Evolutionary conservation across 148 eudicot genomes (phyloP), one percentile per base, ranked within the genome.

Genomic region (Limonium bicolor): DNA sequence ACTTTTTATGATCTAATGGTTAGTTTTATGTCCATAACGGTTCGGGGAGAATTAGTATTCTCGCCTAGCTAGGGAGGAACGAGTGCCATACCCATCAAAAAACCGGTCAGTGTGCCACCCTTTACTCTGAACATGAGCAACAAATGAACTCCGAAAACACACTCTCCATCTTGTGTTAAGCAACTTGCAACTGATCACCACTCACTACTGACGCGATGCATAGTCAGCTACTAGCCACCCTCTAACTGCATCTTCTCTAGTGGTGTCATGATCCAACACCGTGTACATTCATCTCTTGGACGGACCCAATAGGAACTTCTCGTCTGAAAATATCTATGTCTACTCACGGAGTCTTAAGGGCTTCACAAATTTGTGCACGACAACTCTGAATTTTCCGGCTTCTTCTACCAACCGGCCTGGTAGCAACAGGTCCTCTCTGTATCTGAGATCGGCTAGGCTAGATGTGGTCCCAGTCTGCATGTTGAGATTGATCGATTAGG

Each of bases 91-190:
- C n/a, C 97, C 97, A 70, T 90, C 97, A 37, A 90, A 77, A 67
- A 90, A 90, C 2, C 93, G 95, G 61, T 90, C 97, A 1, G 97
- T 84, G 59, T 90, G 93, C 97, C 97, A 90, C 41, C 96, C 96
- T 67, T 75, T 80, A 4, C 58, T 54, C 68, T 78, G 93, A 36
- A 90, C 67, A 52, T 75, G 59, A 14, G 73, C 39, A 11, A 84
- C 36, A 54, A 90, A 74, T 27, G n/a, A n/a, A n/a, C n/a, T 63
- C 72, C 7, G 84, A 55, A 51, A 84, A 80, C 47, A 75, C 76
- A 1, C 50, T 38, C 32, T 73, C 86, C 97, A 84, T 90, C 54
- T 57, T 71, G 66, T 77, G 87, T 37, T 77, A 84, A 24, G 93
- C 97, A 46, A 69, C n/a, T n/a, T n/a, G 62, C 48, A 58, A 45